These are phyloP conservation scores for Ophiostoma sp. DNA, from an alignment of 2,329 filamentous ascomycete genomes.

Conservation along the genomic window DNA sequence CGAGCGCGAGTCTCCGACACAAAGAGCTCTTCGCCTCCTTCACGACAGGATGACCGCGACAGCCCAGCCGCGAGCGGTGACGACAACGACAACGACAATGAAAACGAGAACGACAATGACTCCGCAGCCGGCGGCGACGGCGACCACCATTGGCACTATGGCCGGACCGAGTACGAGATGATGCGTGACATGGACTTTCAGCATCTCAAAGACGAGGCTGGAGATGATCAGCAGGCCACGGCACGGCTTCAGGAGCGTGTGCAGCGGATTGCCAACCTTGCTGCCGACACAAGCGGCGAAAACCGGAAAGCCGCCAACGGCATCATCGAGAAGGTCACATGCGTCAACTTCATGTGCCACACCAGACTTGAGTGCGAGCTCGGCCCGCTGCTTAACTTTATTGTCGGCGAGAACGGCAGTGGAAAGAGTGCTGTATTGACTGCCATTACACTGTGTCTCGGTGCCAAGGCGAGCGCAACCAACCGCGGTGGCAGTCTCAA, in stretches of 20 bases:
- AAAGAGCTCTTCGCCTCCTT: constrained; percentile 12
- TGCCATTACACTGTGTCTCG: constrained; percentile 87
- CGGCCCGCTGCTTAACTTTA: constrained; percentile 96
- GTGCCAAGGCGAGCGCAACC: constrained; percentile 85
- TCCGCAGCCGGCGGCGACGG: constrained; percentile 8
- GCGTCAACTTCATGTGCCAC: constrained; percentile 97
- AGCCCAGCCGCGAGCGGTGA: not conserved
- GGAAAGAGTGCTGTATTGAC: constrained; percentile 96
- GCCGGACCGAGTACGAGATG: constrained; percentile 54
- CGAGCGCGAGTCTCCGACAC: constrained; percentile 37
- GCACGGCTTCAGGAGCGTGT: constrained; percentile 46
- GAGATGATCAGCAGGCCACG: constrained; percentile 59
- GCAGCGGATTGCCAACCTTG: constrained; percentile 38
- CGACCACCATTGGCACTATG: constrained; percentile 28
- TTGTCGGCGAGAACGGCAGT: constrained; percentile 95
- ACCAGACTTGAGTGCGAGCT: constrained; percentile 71
- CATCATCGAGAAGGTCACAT: constrained; percentile 81
- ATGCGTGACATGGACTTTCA: constrained; percentile 55
- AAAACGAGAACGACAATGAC: not conserved
- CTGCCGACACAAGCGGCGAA: constrained; percentile 41
- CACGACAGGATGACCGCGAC: not conserved
- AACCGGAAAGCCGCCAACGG: constrained; percentile 72
- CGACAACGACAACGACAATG: not conserved
- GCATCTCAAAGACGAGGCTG: constrained; percentile 52
- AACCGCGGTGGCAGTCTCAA: constrained; percentile 89